phyloP scores from a whole-genome alignment of 306 rosid genomes.

The Geum urbanum region DNA sequence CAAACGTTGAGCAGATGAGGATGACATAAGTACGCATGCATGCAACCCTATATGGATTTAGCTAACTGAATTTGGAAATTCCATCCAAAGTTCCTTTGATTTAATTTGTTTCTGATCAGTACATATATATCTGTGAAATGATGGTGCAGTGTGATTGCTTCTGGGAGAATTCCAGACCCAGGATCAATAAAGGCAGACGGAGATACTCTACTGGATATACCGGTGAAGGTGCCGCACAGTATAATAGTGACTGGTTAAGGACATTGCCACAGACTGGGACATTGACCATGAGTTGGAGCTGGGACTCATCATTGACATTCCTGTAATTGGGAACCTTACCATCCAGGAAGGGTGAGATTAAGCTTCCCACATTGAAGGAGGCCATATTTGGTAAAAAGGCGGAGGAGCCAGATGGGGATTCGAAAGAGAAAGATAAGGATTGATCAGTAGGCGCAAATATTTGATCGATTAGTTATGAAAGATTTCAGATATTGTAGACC shows the following conservation, averaged over 20 bases:
- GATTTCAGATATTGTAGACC: too few species aligned
- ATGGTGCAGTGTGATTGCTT: constrained; percentile 47
- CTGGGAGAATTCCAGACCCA: constrained; percentile 75
- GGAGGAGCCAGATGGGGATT: background rate
- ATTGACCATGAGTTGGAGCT: constrained; percentile 66
- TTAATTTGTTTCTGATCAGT: background rate
- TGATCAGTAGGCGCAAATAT: too few species aligned
- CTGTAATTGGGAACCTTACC: constrained; percentile 61
- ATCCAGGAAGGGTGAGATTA: constrained; percentile 68
- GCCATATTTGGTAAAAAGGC: background rate
- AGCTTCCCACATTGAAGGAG: constrained; percentile 54
- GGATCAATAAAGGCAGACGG: constrained; percentile 66
- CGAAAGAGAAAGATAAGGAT: background rate
- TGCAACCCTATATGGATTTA: too few species aligned
- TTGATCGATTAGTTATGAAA: too few species aligned
- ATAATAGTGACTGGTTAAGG: constrained; percentile 62
- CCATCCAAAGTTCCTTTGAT: background rate
- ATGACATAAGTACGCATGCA: too few species aligned
- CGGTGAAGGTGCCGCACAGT: constrained; percentile 62
- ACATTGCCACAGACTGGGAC: constrained; percentile 73
- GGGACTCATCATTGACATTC: constrained; percentile 60
- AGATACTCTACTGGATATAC: constrained; percentile 52
- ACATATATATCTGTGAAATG: background rate
- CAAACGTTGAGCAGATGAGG: too few species aligned
- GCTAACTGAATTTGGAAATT: background rate